These are phyloP conservation scores for Eutrema yunnanense DNA, from an alignment of 345 rosid genomes.

Conservation along the genomic window DNA sequence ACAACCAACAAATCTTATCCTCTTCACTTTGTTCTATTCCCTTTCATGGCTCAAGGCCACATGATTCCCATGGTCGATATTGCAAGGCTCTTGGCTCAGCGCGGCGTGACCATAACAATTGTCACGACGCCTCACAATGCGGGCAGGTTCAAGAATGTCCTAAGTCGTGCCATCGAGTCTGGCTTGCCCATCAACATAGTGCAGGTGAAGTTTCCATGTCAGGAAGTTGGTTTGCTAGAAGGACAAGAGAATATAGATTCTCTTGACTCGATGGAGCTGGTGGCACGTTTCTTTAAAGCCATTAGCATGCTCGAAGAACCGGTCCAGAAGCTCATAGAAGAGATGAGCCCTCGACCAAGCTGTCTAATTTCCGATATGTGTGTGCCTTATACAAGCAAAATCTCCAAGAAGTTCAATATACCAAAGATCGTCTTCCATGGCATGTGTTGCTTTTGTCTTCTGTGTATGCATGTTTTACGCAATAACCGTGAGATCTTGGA, in stretches of 20 bases:
- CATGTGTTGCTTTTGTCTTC: too few relatives aligned
- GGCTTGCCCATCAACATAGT: conserved; percentile 25
- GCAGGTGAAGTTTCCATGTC: conserved; percentile 21
- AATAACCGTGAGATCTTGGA: too few relatives aligned
- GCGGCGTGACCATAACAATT: conserved; percentile 36
- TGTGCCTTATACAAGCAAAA: conserved; percentile 20
- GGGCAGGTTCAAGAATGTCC: conserved; percentile 4
- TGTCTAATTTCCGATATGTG: conserved; percentile 42
- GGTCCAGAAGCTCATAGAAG: conserved; percentile 20
- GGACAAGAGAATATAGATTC: conserved; percentile 33
- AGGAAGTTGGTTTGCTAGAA: conserved; percentile 30
- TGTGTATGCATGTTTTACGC: too few relatives aligned
- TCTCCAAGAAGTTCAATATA: conserved; percentile 29
- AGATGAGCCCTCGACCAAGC: conserved; percentile 35
- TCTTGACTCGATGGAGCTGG: conserved; percentile 11
- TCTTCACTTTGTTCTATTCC: conserved; percentile 19
- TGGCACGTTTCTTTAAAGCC: conserved; percentile 14
- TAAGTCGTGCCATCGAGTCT: conserved; percentile 14
- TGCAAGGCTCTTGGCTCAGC: conserved; percentile 41
- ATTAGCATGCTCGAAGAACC: conserved; percentile 25
- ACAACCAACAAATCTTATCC: not conserved
- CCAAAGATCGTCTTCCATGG: conserved; percentile 40
- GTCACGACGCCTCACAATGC: conserved; percentile 41
- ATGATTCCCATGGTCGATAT: conserved; percentile 48
- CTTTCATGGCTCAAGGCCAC: conserved; percentile 16